These are phyloP conservation scores for Xylaria digitata DNA, from an alignment of 2,329 filamentous ascomycete genomes.

Conservation along the genomic window DNA sequence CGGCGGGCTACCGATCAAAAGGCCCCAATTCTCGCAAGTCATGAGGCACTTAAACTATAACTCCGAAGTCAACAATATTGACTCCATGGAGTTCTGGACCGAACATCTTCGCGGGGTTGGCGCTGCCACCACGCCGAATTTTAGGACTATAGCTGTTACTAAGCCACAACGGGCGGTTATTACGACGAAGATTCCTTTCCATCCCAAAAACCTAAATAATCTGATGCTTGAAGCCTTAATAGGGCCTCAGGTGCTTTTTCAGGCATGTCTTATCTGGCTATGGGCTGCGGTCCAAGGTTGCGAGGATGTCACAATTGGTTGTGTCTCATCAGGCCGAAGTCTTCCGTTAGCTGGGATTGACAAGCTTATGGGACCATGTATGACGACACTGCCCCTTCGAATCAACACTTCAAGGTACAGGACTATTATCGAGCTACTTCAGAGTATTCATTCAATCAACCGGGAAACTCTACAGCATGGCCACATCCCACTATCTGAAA, in stretches of 20 bases:
- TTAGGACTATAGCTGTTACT: constrained; percentile 56
- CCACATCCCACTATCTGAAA: constrained; percentile 72
- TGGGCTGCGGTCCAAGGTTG: constrained; percentile 72
- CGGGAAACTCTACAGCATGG: constrained; percentile 73
- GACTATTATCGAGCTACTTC: constrained; percentile 70
- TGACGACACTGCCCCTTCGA: constrained; percentile 80
- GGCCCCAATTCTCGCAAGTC: constrained; percentile 72
- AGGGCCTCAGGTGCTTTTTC: constrained; percentile 78
- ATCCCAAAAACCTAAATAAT: constrained; percentile 50
- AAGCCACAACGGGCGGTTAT: constrained; percentile 46
- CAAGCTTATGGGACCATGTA: constrained; percentile 80
- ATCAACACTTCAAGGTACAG: constrained; percentile 64
- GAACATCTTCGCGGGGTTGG: constrained; percentile 69
- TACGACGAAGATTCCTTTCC: constrained; percentile 50
- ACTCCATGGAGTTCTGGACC: constrained; percentile 74
- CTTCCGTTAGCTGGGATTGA: constrained; percentile 78
- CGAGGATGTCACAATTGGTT: constrained; percentile 77
- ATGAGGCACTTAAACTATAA: constrained; percentile 56
- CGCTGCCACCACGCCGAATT: constrained; percentile 67
- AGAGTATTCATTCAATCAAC: constrained; percentile 72
- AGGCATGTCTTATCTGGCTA: constrained; percentile 75
- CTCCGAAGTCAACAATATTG: constrained; percentile 50
- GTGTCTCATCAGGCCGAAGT: constrained; percentile 84
- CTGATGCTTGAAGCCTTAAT: constrained; percentile 58
- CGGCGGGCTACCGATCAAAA: constrained; percentile 45